A percentile compares a stretch with the other conserved stretches of the same genome.
Evolutionary conservation across 345 rosid genomes (phyloP).

Genomic region (Clausena lansium): DNA sequence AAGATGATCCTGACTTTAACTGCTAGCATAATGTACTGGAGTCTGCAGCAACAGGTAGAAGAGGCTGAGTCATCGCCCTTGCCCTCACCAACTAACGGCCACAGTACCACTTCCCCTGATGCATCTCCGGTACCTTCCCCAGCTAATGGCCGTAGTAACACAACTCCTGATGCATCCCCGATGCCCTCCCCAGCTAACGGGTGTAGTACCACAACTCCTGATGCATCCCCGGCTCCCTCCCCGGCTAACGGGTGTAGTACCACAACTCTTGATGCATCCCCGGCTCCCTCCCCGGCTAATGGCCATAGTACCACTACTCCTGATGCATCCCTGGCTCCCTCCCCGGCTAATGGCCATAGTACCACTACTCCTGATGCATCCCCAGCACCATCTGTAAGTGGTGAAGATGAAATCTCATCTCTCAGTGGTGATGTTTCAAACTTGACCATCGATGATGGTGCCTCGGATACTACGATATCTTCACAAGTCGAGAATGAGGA

Average conservation of each 20-base stretch:
- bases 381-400: constrained; percentile 63
- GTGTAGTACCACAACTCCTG: constrained; percentile 37
- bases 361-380: constrained; percentile 56
- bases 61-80: constrained; percentile 53
- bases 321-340: constrained; percentile 48
- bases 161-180: constrained; percentile 43
- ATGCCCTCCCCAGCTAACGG: constrained; percentile 52
- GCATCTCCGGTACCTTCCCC: constrained; percentile 69
- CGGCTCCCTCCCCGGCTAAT: constrained; percentile 45
- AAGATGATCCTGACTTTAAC: constrained; percentile 87
- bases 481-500: constrained; percentile 52
- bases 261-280: constrained; percentile 43
- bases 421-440: constrained; percentile 57
- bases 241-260: constrained; percentile 33
- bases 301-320: constrained; percentile 40
- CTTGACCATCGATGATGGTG: constrained; percentile 57
- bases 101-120: constrained; percentile 38
- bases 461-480: constrained; percentile 56
- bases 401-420: constrained; percentile 72
- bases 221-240: constrained; percentile 50
- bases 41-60: constrained; percentile 54
- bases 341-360: constrained; percentile 39
- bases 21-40: constrained; percentile 95
- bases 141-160: constrained; percentile 29
- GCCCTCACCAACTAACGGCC: constrained; percentile 26